phyloP scores from a whole-genome alignment of 2,329 filamentous ascomycete species.

The Pleoardoris graminearum region DNA sequence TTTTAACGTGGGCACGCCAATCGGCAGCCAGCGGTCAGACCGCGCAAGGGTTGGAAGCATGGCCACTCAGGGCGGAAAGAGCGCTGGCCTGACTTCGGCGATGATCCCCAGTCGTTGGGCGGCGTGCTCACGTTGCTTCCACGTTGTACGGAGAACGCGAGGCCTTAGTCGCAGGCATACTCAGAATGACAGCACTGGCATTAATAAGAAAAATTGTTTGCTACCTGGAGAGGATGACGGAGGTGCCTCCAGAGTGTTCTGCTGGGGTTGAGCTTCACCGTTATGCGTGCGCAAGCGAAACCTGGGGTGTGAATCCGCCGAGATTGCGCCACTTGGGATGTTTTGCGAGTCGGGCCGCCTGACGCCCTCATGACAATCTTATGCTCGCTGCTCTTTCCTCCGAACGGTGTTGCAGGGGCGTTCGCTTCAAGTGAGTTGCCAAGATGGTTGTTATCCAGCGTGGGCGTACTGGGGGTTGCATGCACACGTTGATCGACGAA shows the following conservation, averaged over 20 bases:
- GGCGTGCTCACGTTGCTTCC: neutral
- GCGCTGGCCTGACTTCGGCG: neutral
- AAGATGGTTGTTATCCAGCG: neutral
- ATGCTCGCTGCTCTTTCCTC: neutral
- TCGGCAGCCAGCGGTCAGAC: neutral
- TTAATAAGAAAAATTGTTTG: neutral
- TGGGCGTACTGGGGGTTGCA: neutral
- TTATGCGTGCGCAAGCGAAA: neutral
- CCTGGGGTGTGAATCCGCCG: neutral
- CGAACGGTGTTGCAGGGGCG: neutral
- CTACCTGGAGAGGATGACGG: neutral
- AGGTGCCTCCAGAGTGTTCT: no score
- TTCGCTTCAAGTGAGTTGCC: neutral
- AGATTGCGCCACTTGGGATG: neutral
- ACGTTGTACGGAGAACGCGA: neutral
- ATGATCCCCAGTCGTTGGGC: neutral
- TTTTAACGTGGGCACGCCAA: neutral
- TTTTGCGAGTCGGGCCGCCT: constrained; percentile 4
- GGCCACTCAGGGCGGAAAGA: neutral
- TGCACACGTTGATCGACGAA: neutral
- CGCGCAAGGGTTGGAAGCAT: neutral
- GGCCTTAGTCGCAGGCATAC: neutral
- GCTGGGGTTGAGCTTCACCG: neutral
- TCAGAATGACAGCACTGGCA: neutral
- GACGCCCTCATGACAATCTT: neutral